Evolutionary conservation across 495 filamentous ascomycete species (phyloP).

Genomic region (Hyaloscypha hepaticicola): DNA sequence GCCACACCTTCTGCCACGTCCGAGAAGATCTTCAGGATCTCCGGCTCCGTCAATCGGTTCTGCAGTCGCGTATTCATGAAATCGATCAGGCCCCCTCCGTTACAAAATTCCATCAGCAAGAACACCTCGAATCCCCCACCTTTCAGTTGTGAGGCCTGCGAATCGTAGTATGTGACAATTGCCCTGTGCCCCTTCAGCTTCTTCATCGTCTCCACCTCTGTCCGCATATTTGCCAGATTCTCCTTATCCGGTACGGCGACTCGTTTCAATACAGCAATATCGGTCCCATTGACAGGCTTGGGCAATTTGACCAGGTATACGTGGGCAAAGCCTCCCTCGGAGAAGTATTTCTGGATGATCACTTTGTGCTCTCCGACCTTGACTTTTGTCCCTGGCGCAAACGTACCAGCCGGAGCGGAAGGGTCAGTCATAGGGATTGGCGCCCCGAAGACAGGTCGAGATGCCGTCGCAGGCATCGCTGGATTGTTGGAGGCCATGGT

Average conservation of each 20-base stretch:
- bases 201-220: conserved; percentile 99
- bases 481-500: conserved; percentile 32
- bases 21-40: conserved; percentile 94
- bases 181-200: conserved; percentile 92
- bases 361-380: conserved; percentile 91
- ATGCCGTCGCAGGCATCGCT: conserved; percentile 27
- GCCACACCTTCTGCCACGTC: conserved; percentile 95
- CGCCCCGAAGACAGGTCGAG: conserved; percentile 59
- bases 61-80: conserved; percentile 99
- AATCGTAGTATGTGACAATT: conserved; percentile 98
- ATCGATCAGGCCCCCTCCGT: conserved; percentile 89
- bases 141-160: conserved; percentile 89
- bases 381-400: conserved; percentile 90
- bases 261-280: conserved; percentile 87
- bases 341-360: conserved; percentile 96
- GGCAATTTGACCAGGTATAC: conserved; percentile 93
- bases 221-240: conserved; percentile 91
- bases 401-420: conserved; percentile 78
- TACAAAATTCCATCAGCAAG: conserved; percentile 91
- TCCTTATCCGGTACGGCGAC: conserved; percentile 98
- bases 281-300: conserved; percentile 72
- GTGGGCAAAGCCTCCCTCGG: conserved; percentile 97
- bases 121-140: conserved; percentile 97
- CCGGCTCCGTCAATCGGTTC: conserved; percentile 93
- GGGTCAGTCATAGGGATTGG: conserved; percentile 42